Base-by-base conservation (phyloP, 2,329 filamentous ascomycete species). In the Byssoonygena ceratinophila region DNA sequence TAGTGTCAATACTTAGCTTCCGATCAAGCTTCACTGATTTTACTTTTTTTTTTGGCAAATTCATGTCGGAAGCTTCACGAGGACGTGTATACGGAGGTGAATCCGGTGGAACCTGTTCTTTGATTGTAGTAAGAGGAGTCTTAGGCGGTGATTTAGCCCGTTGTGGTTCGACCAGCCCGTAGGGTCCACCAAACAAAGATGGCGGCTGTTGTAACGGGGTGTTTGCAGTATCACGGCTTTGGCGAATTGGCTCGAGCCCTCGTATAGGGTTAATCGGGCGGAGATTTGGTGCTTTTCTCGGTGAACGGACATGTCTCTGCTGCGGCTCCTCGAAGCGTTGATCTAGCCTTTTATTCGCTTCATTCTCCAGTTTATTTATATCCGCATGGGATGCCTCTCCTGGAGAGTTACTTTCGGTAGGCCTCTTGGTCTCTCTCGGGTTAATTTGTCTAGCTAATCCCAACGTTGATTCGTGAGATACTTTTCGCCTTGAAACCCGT, bases 101-200 rank as follows among this genome's bases (percentile, higher is more conserved):
- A 43, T 70, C 66, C 51, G 72, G 71, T 41, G 73, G 71, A 52
- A 69, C 71, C 50, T 71, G 60, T 61, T 81, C 78, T 29, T 69
- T 70, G 57, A 81, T 80, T 1, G 76, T 69, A 18, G 74, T 71
- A 7, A 81, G 73, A 22, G 69, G 67, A 50, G 64, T 69, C 40
- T 65, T 66, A 31, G 69, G 64, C 27, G 70, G 70, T 18, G 67
- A 66, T 45, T 61, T 53, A 8, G 60, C 31, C 11, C 55, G 50
- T 4, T 54, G 47, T n/a, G 44, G 40, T 25, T 63, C 63, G 49
- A 56, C 59, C 52, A 58, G 57, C 5, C 56, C 64, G 31, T 59
- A 59, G 23, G 64, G 67, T 37, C 62, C 65, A 43, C 61, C 66
- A 51, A 66, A 69, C 44, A 68, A 56, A 47, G 65, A 69, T 18